A percentile compares a stretch with the other conserved stretches of the same genome.
phyloP scores from a whole-genome alignment of 2,329 filamentous ascomycete species.

The Hypoxylon sp. region DNA sequence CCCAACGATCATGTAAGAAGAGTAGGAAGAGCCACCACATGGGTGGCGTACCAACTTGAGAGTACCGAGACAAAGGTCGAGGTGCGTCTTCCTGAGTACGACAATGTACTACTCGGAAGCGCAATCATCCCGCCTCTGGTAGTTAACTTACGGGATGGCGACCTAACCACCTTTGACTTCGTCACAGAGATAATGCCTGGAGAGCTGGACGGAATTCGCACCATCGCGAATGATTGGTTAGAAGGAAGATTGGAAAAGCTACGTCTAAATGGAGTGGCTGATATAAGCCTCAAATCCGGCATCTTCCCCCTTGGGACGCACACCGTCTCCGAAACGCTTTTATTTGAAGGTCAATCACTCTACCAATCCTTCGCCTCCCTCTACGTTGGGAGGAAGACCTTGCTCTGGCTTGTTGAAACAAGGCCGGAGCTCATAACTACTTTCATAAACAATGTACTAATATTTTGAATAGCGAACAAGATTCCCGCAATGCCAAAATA shows the following conservation, averaged over 20 bases:
- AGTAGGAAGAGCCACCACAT: slow-evolving; percentile 83
- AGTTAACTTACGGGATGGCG: slow-evolving; percentile 82
- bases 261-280: slow-evolving; percentile 79
- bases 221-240: slow-evolving; percentile 89
- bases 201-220: slow-evolving; percentile 81
- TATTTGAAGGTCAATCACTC: slow-evolving; percentile 86
- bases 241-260: slow-evolving; percentile 81
- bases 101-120: slow-evolving; percentile 81
- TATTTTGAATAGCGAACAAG: slow-evolving; percentile 70
- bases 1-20: slow-evolving; percentile 78
- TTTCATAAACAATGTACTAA: slow-evolving; percentile 55
- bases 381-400: slow-evolving; percentile 72
- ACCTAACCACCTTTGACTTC: slow-evolving; percentile 84
- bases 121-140: slow-evolving; percentile 82
- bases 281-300: slow-evolving; percentile 83
- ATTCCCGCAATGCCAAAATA: slow-evolving; percentile 85
- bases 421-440: slow-evolving; percentile 27
- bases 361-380: slow-evolving; percentile 74
- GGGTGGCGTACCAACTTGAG: slow-evolving; percentile 82
- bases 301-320: slow-evolving; percentile 85
- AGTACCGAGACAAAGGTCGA: slow-evolving; percentile 79
- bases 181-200: slow-evolving; percentile 82
- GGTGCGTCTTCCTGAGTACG: slow-evolving; percentile 87
- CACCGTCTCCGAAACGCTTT: slow-evolving; percentile 78
- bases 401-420: slow-evolving; percentile 54